A percentile compares a stretch with the other conserved stretches of the same genome.
These are phyloP conservation scores for Penicillium nucicola DNA, from an alignment of 495 filamentous ascomycete genomes.

Conservation along the genomic window DNA sequence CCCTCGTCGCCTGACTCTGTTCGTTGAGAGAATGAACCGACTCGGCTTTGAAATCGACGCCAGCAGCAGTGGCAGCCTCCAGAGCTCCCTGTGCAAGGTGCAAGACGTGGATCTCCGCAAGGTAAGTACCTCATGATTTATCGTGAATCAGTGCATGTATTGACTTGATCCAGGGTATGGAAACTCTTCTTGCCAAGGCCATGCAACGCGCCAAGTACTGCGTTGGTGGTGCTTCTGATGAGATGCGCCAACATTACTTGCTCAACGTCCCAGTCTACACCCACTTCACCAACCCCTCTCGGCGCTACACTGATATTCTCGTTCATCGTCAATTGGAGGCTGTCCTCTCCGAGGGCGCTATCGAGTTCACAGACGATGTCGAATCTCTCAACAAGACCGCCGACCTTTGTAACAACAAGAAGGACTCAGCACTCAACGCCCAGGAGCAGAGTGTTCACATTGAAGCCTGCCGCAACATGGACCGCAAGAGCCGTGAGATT, in stretches of 20 bases:
- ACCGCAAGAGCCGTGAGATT: conserved; percentile 76
- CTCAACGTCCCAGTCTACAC: conserved; percentile 93
- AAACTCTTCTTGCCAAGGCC: conserved; percentile 86
- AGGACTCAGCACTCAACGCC: conserved; percentile 94
- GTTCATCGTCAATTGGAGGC: conserved; percentile 94
- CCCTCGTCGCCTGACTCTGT: conserved; percentile 79
- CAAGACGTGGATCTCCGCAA: conserved; percentile 84
- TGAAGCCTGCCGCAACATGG: conserved; percentile 92
- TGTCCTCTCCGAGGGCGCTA: conserved; percentile 73
- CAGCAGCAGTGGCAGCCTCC: conserved; percentile 82
- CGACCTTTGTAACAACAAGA: conserved; percentile 97
- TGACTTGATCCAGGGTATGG: conserved; percentile 66
- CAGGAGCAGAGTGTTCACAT: conserved; percentile 99
- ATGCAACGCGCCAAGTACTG: conserved; percentile 97
- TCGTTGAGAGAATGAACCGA: conserved; percentile 88
- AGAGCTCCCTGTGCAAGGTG: conserved; percentile 89
- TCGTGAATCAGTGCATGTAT: neutral
- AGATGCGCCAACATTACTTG: conserved; percentile 81
- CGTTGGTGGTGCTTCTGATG: conserved; percentile 69
- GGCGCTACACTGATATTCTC: conserved; percentile 90
- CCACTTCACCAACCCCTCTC: conserved; percentile 93
- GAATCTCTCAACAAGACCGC: conserved; percentile 89
- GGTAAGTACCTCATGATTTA: conserved; percentile 30
- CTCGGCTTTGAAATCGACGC: conserved; percentile 87
- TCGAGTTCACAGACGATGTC: conserved; percentile 85